These are phyloP conservation scores for Cutaneotrichosporon sp. DNA, from an alignment of 1,284 basidiomycete species.

Conservation along the genomic window DNA sequence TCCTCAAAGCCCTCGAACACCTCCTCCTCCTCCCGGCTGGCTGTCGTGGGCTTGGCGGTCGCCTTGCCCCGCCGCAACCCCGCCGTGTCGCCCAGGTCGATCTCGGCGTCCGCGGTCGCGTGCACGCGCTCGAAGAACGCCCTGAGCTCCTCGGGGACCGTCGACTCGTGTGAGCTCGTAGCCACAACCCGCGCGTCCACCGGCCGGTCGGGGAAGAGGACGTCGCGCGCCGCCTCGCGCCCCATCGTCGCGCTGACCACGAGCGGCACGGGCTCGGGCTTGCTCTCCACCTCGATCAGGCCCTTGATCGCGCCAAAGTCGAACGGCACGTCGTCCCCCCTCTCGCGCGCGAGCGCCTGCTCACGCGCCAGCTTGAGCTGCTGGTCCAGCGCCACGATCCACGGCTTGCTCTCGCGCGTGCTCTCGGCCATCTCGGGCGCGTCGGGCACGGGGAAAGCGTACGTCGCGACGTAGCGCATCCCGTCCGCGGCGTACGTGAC, in stretches of 20 bases:
- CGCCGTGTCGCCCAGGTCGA: constrained; percentile 17
- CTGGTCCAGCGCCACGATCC: constrained; percentile 1
- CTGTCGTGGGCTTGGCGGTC: neutral
- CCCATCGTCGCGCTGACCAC: constrained; percentile 1
- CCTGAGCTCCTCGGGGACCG: constrained; percentile 6
- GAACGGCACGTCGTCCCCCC: constrained; percentile 9
- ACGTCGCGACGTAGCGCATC: constrained; percentile 11
- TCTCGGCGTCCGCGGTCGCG: neutral
- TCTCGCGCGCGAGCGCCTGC: neutral
- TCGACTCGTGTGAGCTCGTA: neutral
- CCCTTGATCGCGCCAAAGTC: constrained; percentile 14
- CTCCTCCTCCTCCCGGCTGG: neutral
- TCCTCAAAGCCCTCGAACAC: neutral
- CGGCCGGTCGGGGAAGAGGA: constrained; percentile 20
- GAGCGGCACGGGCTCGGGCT: neutral
- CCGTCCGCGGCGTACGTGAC: constrained; percentile 17
- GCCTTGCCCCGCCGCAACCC: constrained; percentile 13
- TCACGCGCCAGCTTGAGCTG: neutral
- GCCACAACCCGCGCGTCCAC: constrained; percentile 17
- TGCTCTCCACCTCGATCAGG: constrained; percentile 13
- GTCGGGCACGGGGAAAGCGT: constrained; percentile 14
- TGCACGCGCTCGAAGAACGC: constrained; percentile 18
- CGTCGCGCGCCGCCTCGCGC: constrained; percentile 9
- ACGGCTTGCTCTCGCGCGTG: neutral
- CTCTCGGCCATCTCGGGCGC: constrained; percentile 1